Percentiles rank a stretch among this genome's conserved stretches.
Conservation (phyloP, 257 asterid species). For the Fraxinus cuspidata region DNA sequence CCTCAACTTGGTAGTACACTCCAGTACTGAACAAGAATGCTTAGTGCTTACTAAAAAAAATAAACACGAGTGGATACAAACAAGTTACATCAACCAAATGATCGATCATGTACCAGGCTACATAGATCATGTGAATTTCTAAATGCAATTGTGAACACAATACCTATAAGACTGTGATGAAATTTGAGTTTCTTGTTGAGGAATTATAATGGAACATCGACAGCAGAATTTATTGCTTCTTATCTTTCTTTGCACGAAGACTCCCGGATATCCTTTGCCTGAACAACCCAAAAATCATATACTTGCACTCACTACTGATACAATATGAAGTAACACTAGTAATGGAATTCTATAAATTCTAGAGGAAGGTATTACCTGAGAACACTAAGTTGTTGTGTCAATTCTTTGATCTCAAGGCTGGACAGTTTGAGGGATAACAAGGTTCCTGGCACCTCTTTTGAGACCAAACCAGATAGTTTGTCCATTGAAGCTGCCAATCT, state of each 20-base stretch:
- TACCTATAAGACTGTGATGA: background rate
- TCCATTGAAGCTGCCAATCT: constrained; percentile 10
- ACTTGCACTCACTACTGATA: background rate
- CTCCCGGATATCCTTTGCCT: background rate
- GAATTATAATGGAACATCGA: background rate
- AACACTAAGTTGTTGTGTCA: background rate
- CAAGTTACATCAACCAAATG: background rate
- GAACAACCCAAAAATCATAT: background rate
- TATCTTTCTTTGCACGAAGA: background rate
- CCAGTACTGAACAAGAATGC: background rate
- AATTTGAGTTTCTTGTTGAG: background rate
- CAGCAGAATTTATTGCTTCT: background rate
- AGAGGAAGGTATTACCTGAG: constrained; percentile 2
- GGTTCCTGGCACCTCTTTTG: constrained; percentile 3
- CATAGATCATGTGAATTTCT: background rate
- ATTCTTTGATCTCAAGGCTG: background rate
- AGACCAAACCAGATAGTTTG: background rate
- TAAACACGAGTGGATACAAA: background rate
- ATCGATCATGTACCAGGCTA: background rate
- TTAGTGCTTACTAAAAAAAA: background rate
- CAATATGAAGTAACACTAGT: background rate
- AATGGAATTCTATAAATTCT: background rate
- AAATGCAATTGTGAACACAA: background rate
- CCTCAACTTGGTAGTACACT: background rate
- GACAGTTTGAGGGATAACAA: constrained; percentile 1